Evolutionary conservation across 257 asterid species (phyloP).

Genomic region (Coffea canephora): DNA sequence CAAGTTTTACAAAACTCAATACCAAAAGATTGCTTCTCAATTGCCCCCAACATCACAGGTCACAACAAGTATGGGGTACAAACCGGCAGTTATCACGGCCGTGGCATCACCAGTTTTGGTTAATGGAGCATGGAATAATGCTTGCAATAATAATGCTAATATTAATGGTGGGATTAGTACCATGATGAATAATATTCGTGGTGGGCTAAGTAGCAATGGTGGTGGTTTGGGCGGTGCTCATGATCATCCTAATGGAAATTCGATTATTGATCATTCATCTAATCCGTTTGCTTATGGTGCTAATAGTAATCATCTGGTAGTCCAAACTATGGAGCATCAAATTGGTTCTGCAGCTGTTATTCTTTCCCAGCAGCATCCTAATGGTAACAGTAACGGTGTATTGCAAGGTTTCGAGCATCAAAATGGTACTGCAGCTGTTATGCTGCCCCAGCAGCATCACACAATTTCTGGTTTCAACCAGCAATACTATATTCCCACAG

Average conservation of each 20-base stretch:
- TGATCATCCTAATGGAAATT: not conserved
- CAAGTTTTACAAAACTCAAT: constrained; percentile 49
- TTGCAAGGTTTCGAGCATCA: not conserved
- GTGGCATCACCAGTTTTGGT: not conserved
- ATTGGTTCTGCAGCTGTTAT: constrained; percentile 25
- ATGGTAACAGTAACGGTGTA: not conserved
- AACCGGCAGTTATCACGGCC: constrained; percentile 13
- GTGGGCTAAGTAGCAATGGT: not conserved
- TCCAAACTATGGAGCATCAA: constrained; percentile 5
- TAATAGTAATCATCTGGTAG: not conserved
- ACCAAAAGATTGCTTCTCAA: constrained; percentile 28
- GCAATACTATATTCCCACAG: constrained; percentile 42
- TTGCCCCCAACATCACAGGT: constrained; percentile 29
- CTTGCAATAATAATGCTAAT: too few species aligned
- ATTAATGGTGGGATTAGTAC: not conserved
- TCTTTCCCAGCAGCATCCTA: constrained; percentile 48
- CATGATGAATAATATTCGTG: not conserved
- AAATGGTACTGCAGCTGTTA: constrained; percentile 21
- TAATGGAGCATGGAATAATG: constrained; percentile 15
- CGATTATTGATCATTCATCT: not conserved
- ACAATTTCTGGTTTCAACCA: constrained; percentile 45
- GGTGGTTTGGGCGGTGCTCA: not conserved
- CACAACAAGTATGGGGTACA: constrained; percentile 22
- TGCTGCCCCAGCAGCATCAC: constrained; percentile 53
- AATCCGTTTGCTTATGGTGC: not conserved